These are phyloP conservation scores for Ceratocystis papillata DNA, from an alignment of 2,329 filamentous ascomycete species.

Conservation along the genomic window DNA sequence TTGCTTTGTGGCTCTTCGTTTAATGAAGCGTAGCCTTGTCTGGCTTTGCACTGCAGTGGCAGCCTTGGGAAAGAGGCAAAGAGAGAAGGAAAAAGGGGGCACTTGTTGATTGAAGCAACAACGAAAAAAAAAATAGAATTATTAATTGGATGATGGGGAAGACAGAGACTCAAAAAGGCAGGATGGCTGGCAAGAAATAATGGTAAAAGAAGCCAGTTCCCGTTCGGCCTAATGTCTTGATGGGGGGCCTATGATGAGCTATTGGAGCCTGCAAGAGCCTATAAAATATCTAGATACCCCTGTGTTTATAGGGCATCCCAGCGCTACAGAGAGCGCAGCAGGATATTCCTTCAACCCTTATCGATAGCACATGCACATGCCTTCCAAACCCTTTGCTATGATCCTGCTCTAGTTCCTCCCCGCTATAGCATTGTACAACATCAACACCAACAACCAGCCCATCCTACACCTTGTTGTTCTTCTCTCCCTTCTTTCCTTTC, in stretches of 20 bases:
- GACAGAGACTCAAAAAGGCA: neutral
- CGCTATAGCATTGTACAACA: neutral
- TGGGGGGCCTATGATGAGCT: no score
- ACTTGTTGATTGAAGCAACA: neutral
- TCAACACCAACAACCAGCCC: neutral
- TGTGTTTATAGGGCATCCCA: neutral
- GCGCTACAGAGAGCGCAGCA: neutral
- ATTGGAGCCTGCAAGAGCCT: no score
- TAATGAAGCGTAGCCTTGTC: neutral
- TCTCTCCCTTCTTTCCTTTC: neutral
- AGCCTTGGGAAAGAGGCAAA: neutral
- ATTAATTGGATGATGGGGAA: neutral
- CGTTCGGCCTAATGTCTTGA: no score
- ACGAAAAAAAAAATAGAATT: neutral
- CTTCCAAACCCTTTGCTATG: neutral
- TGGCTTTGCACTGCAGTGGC: neutral
- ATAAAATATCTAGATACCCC: no score
- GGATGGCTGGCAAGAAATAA: neutral
- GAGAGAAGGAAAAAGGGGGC: neutral
- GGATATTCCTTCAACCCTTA: neutral
- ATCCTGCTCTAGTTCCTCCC: neutral
- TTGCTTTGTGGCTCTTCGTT: neutral
- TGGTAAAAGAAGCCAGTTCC: no score
- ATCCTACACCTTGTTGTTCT: neutral
- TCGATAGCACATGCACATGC: neutral